phyloP scores from a whole-genome alignment of 2,329 filamentous ascomycete genomes.

The Cladorrhinum sp. region DNA sequence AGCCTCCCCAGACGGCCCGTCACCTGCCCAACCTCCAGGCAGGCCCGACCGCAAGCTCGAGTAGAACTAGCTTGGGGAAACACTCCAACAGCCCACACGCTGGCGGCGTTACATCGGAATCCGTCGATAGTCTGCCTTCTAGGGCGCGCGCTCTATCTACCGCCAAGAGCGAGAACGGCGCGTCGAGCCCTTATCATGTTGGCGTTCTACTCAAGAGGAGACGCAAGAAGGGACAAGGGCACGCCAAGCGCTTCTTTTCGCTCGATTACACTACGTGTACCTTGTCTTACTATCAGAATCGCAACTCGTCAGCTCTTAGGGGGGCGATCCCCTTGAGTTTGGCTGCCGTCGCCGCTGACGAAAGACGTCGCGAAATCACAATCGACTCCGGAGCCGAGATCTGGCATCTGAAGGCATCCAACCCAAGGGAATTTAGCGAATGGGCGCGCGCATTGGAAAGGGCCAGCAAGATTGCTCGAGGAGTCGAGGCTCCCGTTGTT shows the following conservation, averaged over 20 bases:
- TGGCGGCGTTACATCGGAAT: constrained; percentile 48
- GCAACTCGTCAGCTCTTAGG: constrained; percentile 85
- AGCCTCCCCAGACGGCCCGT: constrained; percentile 70
- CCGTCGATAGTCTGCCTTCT: constrained; percentile 57
- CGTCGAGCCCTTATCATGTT: constrained; percentile 64
- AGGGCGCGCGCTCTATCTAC: constrained; percentile 46
- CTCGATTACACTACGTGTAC: constrained; percentile 93
- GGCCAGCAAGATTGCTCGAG: constrained; percentile 66
- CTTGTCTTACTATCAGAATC: constrained; percentile 92
- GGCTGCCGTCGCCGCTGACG: constrained; percentile 86
- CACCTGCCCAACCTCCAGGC: constrained; percentile 61
- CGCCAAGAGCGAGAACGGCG: constrained; percentile 49
- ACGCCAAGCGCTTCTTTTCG: constrained; percentile 91
- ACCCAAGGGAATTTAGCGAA: constrained; percentile 77
- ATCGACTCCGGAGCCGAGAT: constrained; percentile 96
- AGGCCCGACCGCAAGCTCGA: constrained; percentile 37
- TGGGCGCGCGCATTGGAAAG: constrained; percentile 86
- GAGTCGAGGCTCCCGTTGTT: constrained; percentile 42
- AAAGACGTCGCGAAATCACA: constrained; percentile 84
- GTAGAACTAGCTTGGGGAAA: constrained; percentile 53
- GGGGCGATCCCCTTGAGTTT: constrained; percentile 90
- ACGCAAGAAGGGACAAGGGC: constrained; percentile 90
- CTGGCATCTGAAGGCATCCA: constrained; percentile 87
- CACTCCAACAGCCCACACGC: constrained; percentile 42
- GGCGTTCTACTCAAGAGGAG: constrained; percentile 85